Conservation (phyloP, 1,284 basidiomycete genomes). For the Xerocomus nothofagi region DNA sequence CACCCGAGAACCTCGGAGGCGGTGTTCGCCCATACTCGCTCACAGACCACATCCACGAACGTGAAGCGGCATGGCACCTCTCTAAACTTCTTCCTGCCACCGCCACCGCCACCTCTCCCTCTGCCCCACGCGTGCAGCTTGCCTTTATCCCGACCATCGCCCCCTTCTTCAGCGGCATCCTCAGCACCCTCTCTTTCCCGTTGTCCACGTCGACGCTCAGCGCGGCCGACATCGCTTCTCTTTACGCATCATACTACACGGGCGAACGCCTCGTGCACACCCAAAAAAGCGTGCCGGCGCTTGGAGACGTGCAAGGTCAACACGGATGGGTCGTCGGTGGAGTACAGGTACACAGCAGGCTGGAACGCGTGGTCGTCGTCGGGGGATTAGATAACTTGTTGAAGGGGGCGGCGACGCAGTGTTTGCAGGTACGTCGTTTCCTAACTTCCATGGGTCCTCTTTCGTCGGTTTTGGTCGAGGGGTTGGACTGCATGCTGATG, state of each 20-base stretch:
- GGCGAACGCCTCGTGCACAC: constrained; percentile 71
- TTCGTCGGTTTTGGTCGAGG: background rate
- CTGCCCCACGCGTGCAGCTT: constrained; percentile 52
- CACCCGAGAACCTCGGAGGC: constrained; percentile 72
- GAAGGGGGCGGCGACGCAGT: constrained; percentile 98
- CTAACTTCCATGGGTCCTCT: background rate
- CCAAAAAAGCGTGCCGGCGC: constrained; percentile 72
- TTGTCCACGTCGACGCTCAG: constrained; percentile 57
- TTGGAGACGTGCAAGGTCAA: constrained; percentile 75
- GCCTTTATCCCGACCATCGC: constrained; percentile 89
- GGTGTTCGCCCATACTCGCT: constrained; percentile 85
- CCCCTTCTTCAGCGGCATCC: constrained; percentile 97
- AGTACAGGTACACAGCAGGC: constrained; percentile 88
- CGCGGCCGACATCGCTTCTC: constrained; percentile 70
- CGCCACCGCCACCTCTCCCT: background rate
- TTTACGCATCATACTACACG: constrained; percentile 82
- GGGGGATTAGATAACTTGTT: constrained; percentile 94
- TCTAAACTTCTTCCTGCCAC: constrained; percentile 50
- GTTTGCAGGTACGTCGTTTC: constrained; percentile 75
- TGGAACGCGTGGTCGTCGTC: constrained; percentile 89
- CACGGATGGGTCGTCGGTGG: constrained; percentile 94
- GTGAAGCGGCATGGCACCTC: constrained; percentile 87
- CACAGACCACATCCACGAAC: constrained; percentile 98
- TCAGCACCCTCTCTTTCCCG: constrained; percentile 84
- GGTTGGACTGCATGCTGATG: background rate